Evolutionary conservation across 1,284 basidiomycete genomes (phyloP).

Genomic region (Sphaerobolus stellatus): DNA sequence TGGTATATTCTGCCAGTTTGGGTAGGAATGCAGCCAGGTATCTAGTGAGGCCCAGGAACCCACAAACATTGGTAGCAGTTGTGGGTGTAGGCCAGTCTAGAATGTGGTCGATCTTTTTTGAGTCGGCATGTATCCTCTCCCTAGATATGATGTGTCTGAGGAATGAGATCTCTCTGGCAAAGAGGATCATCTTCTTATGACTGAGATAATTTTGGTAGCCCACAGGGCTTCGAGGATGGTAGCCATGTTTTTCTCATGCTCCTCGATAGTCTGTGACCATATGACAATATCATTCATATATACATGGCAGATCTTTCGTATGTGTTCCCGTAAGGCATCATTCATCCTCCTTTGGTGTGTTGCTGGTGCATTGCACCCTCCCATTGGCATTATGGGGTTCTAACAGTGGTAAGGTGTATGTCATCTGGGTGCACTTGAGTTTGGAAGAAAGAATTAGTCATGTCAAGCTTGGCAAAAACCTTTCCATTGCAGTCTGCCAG

Average conservation of each 20-base stretch:
- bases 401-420: too few relatives aligned
- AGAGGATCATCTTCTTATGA: conserved; percentile 33
- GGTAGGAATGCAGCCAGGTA: conserved; percentile 35
- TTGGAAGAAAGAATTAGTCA: too few relatives aligned
- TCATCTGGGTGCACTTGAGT: too few relatives aligned
- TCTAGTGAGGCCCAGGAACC: conserved; percentile 32
- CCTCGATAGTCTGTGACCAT: conserved; percentile 35
- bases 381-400: too few relatives aligned
- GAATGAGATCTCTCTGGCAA: conserved; percentile 28
- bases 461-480: too few relatives aligned
- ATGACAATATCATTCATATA: conserved; percentile 48
- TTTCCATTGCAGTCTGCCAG: too few relatives aligned
- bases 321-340: too few relatives aligned
- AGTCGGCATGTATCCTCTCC: conserved; percentile 7
- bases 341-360: too few relatives aligned
- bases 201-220: conserved; percentile 25
- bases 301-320: too few relatives aligned
- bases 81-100: conserved; percentile 29
- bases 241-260: conserved; percentile 35
- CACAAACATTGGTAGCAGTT: conserved; percentile 29
- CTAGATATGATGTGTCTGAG: conserved; percentile 37
- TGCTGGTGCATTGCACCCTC: too few relatives aligned
- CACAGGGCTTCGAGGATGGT: conserved; percentile 27
- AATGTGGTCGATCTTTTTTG: conserved; percentile 24
- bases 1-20: conserved; percentile 32